Conservation (phyloP, 164 flowering plant species). For the Vitis rotundifolia region DNA sequence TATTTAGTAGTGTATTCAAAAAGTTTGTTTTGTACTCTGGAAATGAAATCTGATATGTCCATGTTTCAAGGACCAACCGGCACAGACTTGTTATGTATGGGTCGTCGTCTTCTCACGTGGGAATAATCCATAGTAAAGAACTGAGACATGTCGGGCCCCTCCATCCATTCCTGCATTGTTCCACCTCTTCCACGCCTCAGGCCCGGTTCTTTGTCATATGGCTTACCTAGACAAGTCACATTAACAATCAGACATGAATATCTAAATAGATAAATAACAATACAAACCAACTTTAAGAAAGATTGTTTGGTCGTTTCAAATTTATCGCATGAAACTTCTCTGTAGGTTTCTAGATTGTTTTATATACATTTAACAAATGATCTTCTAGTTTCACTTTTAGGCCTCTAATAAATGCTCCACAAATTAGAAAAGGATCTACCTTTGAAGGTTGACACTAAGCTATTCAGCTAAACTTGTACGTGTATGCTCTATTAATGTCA, state of each 20-base stretch:
- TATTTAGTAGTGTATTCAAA: not conserved
- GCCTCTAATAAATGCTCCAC: too few relatives aligned
- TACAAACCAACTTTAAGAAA: not conserved
- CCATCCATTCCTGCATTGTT: slow-evolving; percentile 33
- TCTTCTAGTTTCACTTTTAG: not conserved
- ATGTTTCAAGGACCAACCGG: slow-evolving; percentile 34
- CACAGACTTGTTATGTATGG: slow-evolving; percentile 44
- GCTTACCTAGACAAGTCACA: slow-evolving; percentile 8
- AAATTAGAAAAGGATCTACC: too few relatives aligned
- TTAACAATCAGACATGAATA: not conserved
- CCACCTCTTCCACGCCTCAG: slow-evolving; percentile 19
- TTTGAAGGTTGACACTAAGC: too few relatives aligned
- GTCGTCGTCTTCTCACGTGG: slow-evolving; percentile 36
- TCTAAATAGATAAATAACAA: not conserved
- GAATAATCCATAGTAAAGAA: slow-evolving; percentile 46
- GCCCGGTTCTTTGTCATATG: slow-evolving; percentile 6
- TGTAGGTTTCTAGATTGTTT: too few relatives aligned
- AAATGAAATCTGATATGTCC: slow-evolving; percentile 1
- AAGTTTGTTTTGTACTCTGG: not conserved
- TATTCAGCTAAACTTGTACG: too few relatives aligned
- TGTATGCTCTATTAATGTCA: too few relatives aligned
- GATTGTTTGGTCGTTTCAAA: not conserved
- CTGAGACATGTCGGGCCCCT: slow-evolving; percentile 25
- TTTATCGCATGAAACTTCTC: too few relatives aligned
- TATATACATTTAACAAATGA: too few relatives aligned